Percentiles rank a stretch among this genome's conserved stretches.
Conservation (phyloP, 495 filamentous ascomycete genomes). For the Neurospora sp. region DNA sequence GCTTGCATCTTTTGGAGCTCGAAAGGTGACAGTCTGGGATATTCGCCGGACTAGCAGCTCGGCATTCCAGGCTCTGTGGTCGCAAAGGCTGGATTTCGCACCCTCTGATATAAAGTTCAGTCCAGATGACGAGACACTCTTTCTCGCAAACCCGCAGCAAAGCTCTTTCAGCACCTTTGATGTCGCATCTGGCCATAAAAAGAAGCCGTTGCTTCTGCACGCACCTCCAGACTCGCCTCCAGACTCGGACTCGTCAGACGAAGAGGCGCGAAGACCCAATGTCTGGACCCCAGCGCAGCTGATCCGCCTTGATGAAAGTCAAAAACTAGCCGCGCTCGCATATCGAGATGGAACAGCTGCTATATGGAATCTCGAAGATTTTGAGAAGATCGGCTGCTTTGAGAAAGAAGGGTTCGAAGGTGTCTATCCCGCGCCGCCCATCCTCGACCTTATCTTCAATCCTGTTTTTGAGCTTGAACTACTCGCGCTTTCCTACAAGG, state of each 20-base stretch:
- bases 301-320: too few relatives aligned
- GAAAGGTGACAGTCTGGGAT: slow-evolving; percentile 3
- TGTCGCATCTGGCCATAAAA: too few relatives aligned
- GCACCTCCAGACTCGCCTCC: background rate
- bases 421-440: slow-evolving; percentile 6
- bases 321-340: too few relatives aligned
- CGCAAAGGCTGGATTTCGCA: too few relatives aligned
- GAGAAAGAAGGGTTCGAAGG: slow-evolving; percentile 15
- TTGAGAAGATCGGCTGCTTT: slow-evolving; percentile 5
- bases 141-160: too few relatives aligned
- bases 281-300: too few relatives aligned
- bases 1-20: slow-evolving; percentile 2
- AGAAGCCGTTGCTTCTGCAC: too few relatives aligned
- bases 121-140: background rate
- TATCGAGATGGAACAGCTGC: too few relatives aligned
- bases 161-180: too few relatives aligned
- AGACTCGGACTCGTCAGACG: slow-evolving; percentile 11
- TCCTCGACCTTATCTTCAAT: slow-evolving; percentile 3
- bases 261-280: background rate
- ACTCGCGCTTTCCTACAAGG: slow-evolving; percentile 7
- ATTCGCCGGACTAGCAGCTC: background rate
- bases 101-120: background rate
- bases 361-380: too few relatives aligned
- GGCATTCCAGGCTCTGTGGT: too few relatives aligned
- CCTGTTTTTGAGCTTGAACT: slow-evolving; percentile 1